These are phyloP conservation scores for Ilyonectria mors-panacis DNA, from an alignment of 2,329 filamentous ascomycete species.

Conservation along the genomic window DNA sequence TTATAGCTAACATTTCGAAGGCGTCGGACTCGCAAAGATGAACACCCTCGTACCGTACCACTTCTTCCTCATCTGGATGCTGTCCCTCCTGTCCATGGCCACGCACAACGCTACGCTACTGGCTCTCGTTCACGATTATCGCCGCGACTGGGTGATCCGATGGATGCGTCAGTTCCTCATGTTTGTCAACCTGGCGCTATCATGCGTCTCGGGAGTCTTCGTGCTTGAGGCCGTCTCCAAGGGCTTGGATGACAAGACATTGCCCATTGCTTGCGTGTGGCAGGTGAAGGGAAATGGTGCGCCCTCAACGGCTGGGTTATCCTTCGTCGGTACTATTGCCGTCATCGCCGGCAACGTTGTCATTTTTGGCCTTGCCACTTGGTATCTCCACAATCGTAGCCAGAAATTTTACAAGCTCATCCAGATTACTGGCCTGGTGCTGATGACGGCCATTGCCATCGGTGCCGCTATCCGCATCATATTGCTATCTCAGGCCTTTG, in stretches of 20 bases:
- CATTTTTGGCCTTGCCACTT: constrained; percentile 73
- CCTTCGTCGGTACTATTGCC: constrained; percentile 72
- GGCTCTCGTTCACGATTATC: constrained; percentile 76
- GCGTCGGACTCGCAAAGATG: constrained; percentile 72
- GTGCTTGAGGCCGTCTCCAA: constrained; percentile 69
- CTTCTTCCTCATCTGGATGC: constrained; percentile 80
- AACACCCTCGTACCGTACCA: constrained; percentile 74
- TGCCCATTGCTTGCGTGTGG: constrained; percentile 76
- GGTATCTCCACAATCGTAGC: constrained; percentile 73
- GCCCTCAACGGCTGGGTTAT: constrained; percentile 60
- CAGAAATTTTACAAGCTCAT: constrained; percentile 69
- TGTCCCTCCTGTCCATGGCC: constrained; percentile 74
- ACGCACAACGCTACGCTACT: constrained; percentile 77
- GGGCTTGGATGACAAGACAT: constrained; percentile 64
- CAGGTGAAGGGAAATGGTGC: constrained; percentile 55
- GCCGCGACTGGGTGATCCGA: constrained; percentile 75
- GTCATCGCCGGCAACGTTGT: constrained; percentile 72
- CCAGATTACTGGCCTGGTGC: constrained; percentile 66
- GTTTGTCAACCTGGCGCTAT: constrained; percentile 74
- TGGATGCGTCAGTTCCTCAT: constrained; percentile 78
- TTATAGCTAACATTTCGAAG: constrained; percentile 28
- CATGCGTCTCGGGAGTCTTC: constrained; percentile 69
- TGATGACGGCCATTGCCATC: constrained; percentile 71
- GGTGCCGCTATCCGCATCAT: constrained; percentile 72
- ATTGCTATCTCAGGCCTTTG: constrained; percentile 72